Percentiles rank a stretch among this genome's conserved stretches.
Evolutionary conservation across 495 filamentous ascomycete genomes (phyloP).

Genomic region (Podospora australis): DNA sequence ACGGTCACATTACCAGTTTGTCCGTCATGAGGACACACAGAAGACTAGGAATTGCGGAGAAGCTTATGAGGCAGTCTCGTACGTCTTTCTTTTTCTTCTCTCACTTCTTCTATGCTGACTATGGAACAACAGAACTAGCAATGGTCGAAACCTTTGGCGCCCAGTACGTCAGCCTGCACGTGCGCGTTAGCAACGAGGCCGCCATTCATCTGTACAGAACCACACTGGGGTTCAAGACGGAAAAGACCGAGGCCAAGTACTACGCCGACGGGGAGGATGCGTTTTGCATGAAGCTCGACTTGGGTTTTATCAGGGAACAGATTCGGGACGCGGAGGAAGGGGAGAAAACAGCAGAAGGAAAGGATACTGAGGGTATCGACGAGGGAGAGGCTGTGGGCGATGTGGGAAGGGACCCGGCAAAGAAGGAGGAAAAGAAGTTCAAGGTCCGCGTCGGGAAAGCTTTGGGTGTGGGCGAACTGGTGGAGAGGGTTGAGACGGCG

Average conservation of each 20-base stretch:
- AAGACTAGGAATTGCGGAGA: conserved; percentile 84
- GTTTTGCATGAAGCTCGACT: conserved; percentile 83
- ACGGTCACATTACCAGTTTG: conserved; percentile 93
- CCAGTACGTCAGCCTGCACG: conserved; percentile 89
- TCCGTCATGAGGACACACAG: conserved; percentile 96
- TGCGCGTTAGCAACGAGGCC: conserved; percentile 86
- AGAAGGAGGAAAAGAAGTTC: conserved; percentile 32
- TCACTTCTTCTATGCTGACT: neutral
- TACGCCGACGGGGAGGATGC: conserved; percentile 98
- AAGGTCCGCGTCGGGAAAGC: conserved; percentile 75
- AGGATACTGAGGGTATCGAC: conserved; percentile 22
- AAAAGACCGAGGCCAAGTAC: conserved; percentile 88
- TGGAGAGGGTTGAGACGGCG: conserved; percentile 78
- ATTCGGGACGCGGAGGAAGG: conserved; percentile 32
- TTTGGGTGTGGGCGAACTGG: conserved; percentile 77
- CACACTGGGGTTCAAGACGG: conserved; percentile 84
- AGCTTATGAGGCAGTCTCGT: conserved; percentile 95
- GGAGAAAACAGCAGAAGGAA: conserved; percentile 23
- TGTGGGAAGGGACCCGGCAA: conserved; percentile 34
- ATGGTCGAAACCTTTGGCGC: conserved; percentile 93
- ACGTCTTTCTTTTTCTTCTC: conserved; percentile 37
- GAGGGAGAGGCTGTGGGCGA: conserved; percentile 43
- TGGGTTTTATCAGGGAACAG: conserved; percentile 54
- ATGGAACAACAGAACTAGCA: conserved; percentile 60
- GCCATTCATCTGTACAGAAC: conserved; percentile 88